A percentile compares a stretch with the other conserved stretches of the same genome.
These are phyloP conservation scores for Ophiostoma sp. DNA, from an alignment of 2,329 filamentous ascomycete species.

Conservation along the genomic window DNA sequence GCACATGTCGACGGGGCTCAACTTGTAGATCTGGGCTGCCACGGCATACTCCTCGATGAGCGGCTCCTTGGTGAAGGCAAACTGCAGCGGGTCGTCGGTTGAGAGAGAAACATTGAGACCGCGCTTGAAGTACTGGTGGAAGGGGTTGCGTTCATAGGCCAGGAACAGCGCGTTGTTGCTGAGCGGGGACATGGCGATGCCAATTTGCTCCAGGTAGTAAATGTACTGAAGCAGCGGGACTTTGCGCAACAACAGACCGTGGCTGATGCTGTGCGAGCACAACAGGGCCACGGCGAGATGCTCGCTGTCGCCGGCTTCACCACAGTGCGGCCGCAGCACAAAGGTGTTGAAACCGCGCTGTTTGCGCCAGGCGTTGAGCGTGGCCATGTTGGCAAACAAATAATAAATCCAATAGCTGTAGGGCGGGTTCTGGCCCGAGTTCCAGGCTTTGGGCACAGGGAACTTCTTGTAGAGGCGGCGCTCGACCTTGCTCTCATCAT, in stretches of 20 bases:
- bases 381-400: constrained; percentile 89
- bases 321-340: constrained; percentile 87
- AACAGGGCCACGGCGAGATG: constrained; percentile 89
- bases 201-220: constrained; percentile 97
- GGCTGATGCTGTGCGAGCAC: constrained; percentile 95
- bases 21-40: constrained; percentile 96
- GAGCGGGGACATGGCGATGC: constrained; percentile 98
- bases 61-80: constrained; percentile 97
- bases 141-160: constrained; percentile 95
- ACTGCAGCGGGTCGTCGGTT: constrained; percentile 94
- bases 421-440: constrained; percentile 90
- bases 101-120: constrained; percentile 95
- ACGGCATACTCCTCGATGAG: constrained; percentile 98
- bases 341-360: constrained; percentile 95
- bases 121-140: constrained; percentile 90
- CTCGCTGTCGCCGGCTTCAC: constrained; percentile 94
- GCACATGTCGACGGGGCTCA: constrained; percentile 97
- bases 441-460: constrained; percentile 84
- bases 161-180: constrained; percentile 97
- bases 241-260: constrained; percentile 88
- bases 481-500: constrained; percentile 97
- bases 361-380: constrained; percentile 88
- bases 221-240: constrained; percentile 94
- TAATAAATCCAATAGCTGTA: constrained; percentile 99
- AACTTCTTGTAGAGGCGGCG: constrained; percentile 94